These are phyloP conservation scores for Micromonas commoda DNA, from an alignment of 139 green algal species.

Conservation along the genomic window DNA sequence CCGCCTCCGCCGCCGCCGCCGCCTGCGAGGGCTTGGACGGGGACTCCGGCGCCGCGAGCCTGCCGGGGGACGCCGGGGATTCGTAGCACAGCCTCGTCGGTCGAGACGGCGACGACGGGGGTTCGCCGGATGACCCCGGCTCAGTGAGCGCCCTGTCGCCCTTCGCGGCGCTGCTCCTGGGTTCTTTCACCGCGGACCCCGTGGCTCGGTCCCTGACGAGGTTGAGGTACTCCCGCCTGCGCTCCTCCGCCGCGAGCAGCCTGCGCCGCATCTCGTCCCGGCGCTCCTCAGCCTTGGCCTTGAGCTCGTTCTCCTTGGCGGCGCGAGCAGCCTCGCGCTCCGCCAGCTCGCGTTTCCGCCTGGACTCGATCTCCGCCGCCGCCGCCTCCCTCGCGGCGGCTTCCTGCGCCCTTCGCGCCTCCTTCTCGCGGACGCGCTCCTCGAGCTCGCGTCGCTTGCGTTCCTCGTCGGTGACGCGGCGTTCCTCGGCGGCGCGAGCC, in stretches of 20 bases:
- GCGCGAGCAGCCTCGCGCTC: background rate
- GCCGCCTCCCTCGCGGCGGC: background rate
- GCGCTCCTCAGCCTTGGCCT: background rate
- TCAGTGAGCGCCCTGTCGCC: too few relatives aligned
- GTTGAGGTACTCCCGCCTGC: background rate
- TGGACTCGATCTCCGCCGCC: background rate
- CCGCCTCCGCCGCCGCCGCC: too few relatives aligned
- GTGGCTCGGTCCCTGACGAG: background rate
- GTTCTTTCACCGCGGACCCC: background rate
- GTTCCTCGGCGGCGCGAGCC: background rate
- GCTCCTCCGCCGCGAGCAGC: background rate
- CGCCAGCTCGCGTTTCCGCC: background rate
- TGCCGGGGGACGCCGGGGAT: too few relatives aligned
- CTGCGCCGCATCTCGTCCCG: background rate
- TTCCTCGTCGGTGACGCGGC: background rate
- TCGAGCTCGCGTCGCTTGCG: background rate
- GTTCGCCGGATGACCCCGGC: too few relatives aligned
- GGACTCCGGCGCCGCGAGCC: background rate
- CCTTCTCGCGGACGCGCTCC: background rate
- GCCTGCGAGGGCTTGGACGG: background rate
- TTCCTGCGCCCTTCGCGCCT: background rate
- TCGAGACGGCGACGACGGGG: too few relatives aligned
- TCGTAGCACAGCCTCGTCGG: too few relatives aligned
- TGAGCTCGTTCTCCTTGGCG: background rate
- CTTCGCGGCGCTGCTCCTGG: background rate